phyloP scores from a whole-genome alignment of 2,329 filamentous ascomycete genomes.

The Apiospora koreana region DNA sequence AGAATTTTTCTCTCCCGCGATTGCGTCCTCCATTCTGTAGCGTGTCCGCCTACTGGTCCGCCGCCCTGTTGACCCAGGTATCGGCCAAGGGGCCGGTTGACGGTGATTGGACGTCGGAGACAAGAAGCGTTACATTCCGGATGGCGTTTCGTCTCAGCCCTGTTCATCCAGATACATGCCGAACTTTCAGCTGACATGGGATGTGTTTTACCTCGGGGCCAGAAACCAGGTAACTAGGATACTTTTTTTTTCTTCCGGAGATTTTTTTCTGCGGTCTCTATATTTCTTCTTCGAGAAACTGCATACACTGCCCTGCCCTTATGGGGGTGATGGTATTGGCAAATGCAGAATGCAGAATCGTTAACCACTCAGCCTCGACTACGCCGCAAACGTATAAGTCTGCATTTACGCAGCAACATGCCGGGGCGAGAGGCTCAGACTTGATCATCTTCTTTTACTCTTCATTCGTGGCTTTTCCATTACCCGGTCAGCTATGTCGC shows the following conservation, averaged over 20 bases:
- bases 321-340: neutral
- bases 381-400: neutral
- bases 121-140: neutral
- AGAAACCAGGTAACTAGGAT: too few relatives aligned
- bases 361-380: neutral
- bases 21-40: neutral
- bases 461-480: neutral
- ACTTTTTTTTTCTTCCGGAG: too few relatives aligned
- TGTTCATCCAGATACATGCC: neutral
- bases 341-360: neutral
- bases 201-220: neutral
- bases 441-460: neutral
- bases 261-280: neutral
- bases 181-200: neutral
- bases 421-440: neutral
- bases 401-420: neutral
- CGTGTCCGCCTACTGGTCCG: too few relatives aligned
- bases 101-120: neutral
- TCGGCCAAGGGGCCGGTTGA: neutral
- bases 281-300: neutral
- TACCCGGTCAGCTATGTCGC: neutral
- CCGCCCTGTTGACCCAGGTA: neutral
- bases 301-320: neutral
- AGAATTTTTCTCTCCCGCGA: neutral
- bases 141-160: neutral